Base-by-base conservation (phyloP, 352 stramenopile genomes). In the Phytophthora multivora region DNA sequence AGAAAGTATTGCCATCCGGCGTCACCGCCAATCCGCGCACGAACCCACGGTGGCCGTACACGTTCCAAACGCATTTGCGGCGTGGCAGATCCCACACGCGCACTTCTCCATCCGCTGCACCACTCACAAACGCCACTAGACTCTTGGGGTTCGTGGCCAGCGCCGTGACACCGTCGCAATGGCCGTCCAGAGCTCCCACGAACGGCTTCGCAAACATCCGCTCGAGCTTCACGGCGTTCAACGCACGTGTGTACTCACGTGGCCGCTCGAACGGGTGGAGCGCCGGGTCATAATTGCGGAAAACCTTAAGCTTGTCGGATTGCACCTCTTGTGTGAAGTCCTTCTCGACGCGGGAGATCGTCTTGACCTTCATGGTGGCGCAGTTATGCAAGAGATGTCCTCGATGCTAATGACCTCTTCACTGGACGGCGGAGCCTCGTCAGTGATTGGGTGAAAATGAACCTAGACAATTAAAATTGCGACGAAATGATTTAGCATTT, bases 181-280 rank as follows among this genome's bases (percentile, higher is more conserved):
- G 98, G 28, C 97, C 97, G 48, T 99, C 95, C 31, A 99, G 71
- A 55, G 97, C 96, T 23, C 96, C 97, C 8, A 99, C 68, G 59
- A 99, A 98, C 4, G 98, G 98, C 71, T 98, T 98, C 46, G 98
- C 98, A 82, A 99, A 99, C 77, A 99, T 89, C 5, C 97, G 95
- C 69, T 99, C 96, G 35, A 99, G 81, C 76, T 99, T 99, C 36
- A 96, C 96, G 11, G 97, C 94, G 60, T 97, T 98, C 43, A 99
- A 69, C 38, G 98, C 97, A 36, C 97, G 87, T 10, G 92, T 98
- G 83, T 99, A 99, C 87, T 96, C 88, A 26, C 85, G 81, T 41
- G 89, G 83, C 15, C 88, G 89, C 70, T 98, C 94, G 61, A 98
- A 98, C 52, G 95, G 95, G 57, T 98, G 95, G 46, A 98, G 89